These are phyloP conservation scores for Pseudotulostoma volvatum DNA, from an alignment of 495 filamentous ascomycete species.

Conservation along the genomic window DNA sequence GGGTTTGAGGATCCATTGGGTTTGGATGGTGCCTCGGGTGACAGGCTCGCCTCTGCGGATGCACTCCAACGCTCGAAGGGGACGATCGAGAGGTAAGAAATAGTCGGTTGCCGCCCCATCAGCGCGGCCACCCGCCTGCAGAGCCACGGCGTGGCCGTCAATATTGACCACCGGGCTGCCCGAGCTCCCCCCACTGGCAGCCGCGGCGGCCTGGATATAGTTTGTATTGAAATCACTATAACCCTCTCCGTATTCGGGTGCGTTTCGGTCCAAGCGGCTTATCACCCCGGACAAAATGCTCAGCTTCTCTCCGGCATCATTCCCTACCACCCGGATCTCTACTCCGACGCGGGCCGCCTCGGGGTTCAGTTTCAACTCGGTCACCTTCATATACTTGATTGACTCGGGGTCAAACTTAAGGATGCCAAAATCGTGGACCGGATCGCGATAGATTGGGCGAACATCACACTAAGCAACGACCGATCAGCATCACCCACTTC, in stretches of 20 bases:
- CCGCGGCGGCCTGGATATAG: constrained; percentile 96
- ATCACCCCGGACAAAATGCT: constrained; percentile 97
- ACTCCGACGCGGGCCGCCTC: constrained; percentile 77
- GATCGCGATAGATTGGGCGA: constrained; percentile 94
- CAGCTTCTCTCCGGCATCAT: constrained; percentile 96
- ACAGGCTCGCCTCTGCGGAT: constrained; percentile 60
- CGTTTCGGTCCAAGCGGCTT: constrained; percentile 86
- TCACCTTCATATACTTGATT: constrained; percentile 90
- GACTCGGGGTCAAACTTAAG: constrained; percentile 87
- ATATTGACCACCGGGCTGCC: constrained; percentile 95
- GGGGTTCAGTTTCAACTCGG: constrained; percentile 65
- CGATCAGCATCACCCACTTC: no score
- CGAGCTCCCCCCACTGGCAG: constrained; percentile 89
- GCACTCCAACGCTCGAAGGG: constrained; percentile 69
- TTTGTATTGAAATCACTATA: constrained; percentile 99
- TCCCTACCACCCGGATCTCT: constrained; percentile 94
- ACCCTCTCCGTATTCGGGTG: constrained; percentile 93
- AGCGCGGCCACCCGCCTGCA: constrained; percentile 85
- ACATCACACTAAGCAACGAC: constrained; percentile 58
- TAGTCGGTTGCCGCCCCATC: constrained; percentile 97
- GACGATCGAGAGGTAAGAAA: constrained; percentile 86
- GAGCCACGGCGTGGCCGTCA: constrained; percentile 77
- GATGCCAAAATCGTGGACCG: constrained; percentile 96
- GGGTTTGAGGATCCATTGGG: constrained; percentile 89
- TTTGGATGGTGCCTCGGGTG: constrained; percentile 87